Evolutionary conservation across 352 stramenopile genomes (phyloP).

Genomic region (Aphanomyces astaci): DNA sequence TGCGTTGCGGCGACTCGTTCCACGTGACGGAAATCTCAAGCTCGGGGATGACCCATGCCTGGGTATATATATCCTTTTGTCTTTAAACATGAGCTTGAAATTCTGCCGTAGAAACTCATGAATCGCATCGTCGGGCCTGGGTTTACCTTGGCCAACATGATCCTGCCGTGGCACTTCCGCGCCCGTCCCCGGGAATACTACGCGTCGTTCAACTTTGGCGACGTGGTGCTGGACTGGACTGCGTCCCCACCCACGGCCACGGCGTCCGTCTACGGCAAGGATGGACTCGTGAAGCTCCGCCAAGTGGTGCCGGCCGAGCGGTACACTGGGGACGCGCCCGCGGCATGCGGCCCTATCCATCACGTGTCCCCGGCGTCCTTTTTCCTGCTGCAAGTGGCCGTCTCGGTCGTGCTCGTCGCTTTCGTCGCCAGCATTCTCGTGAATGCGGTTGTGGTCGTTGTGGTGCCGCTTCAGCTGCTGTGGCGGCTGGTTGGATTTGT

Average conservation of each 20-base stretch:
- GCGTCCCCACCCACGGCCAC: conserved; percentile 27
- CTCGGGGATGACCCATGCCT: conserved; percentile 91
- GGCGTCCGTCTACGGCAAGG: conserved; percentile 24
- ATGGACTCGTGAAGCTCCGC: conserved; percentile 26
- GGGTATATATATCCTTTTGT: too few relatives aligned
- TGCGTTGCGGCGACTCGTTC: conserved; percentile 67
- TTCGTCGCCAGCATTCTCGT: conserved; percentile 22
- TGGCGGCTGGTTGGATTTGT: not conserved
- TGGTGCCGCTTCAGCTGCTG: conserved; percentile 26
- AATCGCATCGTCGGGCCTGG: conserved; percentile 41
- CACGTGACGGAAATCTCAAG: conserved; percentile 82
- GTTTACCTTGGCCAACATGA: conserved; percentile 64
- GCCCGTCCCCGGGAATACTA: conserved; percentile 58
- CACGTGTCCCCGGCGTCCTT: conserved; percentile 21
- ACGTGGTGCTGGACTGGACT: conserved; percentile 88
- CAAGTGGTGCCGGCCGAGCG: conserved; percentile 26
- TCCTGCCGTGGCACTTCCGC: conserved; percentile 75
- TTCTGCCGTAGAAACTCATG: not conserved
- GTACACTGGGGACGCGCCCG: conserved; percentile 3
- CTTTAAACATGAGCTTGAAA: too few relatives aligned
- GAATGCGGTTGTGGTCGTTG: conserved; percentile 22
- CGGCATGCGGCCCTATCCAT: conserved; percentile 30
- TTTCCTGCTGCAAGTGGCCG: conserved; percentile 12
- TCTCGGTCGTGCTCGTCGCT: conserved; percentile 7
- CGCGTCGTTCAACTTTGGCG: conserved; percentile 88